phyloP scores from a whole-genome alignment of 805 yeast species.

The Ogataea trehalophila region DNA sequence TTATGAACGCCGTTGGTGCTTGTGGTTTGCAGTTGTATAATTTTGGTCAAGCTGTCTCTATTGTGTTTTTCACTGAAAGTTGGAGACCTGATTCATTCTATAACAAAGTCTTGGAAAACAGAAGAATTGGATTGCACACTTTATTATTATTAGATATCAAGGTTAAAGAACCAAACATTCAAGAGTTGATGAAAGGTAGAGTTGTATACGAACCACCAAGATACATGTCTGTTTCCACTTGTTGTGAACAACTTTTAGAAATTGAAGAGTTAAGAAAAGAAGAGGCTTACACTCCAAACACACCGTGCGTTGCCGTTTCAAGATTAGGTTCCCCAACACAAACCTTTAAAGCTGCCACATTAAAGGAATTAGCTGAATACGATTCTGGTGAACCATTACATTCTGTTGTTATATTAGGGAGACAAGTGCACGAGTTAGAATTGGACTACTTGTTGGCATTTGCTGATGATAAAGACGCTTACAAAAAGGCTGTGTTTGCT shows the following conservation, averaged over 20 bases:
- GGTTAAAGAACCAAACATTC: slow-evolving; percentile 94
- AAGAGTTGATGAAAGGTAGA: slow-evolving; percentile 90
- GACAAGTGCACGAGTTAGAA: slow-evolving; percentile 92
- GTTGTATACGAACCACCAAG: slow-evolving; percentile 94
- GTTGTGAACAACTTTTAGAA: slow-evolving; percentile 83
- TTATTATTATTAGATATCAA: slow-evolving; percentile 84
- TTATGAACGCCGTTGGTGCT: slow-evolving; percentile 98
- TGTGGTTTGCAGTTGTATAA: slow-evolving; percentile 93
- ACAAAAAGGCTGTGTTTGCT: slow-evolving; percentile 40
- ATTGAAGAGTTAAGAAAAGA: slow-evolving; percentile 76
- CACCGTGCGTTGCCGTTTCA: slow-evolving; percentile 93
- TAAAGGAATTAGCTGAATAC: slow-evolving; percentile 68
- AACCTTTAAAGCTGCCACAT: slow-evolving; percentile 77
- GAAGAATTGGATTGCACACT: slow-evolving; percentile 89
- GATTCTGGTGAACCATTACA: slow-evolving; percentile 95
- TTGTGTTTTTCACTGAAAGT: slow-evolving; percentile 89
- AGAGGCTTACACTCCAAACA: slow-evolving; percentile 73
- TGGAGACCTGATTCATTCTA: slow-evolving; percentile 98
- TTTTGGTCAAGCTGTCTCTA: slow-evolving; percentile 95
- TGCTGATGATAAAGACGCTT: slow-evolving; percentile 54
- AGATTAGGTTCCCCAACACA: slow-evolving; percentile 87
- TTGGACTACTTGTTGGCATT: slow-evolving; percentile 77
- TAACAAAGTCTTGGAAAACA: slow-evolving; percentile 80
- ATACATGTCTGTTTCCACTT: slow-evolving; percentile 88
- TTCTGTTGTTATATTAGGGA: slow-evolving; percentile 83